Conservation (phyloP, 2,329 filamentous ascomycete genomes). For the Magnaporthiopsis incrustans region DNA sequence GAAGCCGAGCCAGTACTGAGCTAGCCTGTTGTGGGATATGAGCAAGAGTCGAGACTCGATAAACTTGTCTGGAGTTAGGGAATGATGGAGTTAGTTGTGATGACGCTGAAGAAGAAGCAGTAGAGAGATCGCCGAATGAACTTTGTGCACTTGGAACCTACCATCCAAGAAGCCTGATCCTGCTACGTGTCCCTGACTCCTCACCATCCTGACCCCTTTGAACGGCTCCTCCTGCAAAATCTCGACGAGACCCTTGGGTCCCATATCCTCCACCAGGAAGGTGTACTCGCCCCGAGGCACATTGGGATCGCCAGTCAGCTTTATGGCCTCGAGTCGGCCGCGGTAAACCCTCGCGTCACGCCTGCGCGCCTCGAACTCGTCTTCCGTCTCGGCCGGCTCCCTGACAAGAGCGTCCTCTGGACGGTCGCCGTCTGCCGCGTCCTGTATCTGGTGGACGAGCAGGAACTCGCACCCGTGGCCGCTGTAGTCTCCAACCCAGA, state of each 20-base stretch:
- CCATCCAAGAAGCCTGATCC: conserved; percentile 61
- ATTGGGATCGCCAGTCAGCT: conserved; percentile 86
- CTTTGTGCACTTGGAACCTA: conserved; percentile 32
- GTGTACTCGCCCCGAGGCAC: conserved; percentile 80
- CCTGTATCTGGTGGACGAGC: conserved; percentile 57
- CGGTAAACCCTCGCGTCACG: conserved; percentile 43
- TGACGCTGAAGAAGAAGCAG: neutral
- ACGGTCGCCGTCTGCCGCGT: conserved; percentile 28
- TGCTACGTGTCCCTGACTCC: conserved; percentile 71
- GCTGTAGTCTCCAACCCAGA: conserved; percentile 89
- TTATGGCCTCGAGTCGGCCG: conserved; percentile 73
- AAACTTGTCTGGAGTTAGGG: conserved; percentile 51
- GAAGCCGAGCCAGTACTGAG: conserved; percentile 70
- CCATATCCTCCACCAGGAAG: conserved; percentile 73
- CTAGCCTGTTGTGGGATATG: conserved; percentile 66
- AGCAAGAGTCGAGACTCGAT: conserved; percentile 71
- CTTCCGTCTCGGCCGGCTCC: conserved; percentile 32
- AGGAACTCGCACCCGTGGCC: conserved; percentile 86
- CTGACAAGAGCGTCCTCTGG: conserved; percentile 30
- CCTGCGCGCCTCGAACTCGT: conserved; percentile 37
- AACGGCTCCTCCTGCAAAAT: conserved; percentile 61
- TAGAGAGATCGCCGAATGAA: neutral
- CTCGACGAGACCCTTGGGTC: conserved; percentile 54
- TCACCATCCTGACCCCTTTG: conserved; percentile 64
- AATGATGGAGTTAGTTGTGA: neutral